These are phyloP conservation scores for Fusarium foetens DNA, from an alignment of 2,329 filamentous ascomycete genomes.

Conservation along the genomic window DNA sequence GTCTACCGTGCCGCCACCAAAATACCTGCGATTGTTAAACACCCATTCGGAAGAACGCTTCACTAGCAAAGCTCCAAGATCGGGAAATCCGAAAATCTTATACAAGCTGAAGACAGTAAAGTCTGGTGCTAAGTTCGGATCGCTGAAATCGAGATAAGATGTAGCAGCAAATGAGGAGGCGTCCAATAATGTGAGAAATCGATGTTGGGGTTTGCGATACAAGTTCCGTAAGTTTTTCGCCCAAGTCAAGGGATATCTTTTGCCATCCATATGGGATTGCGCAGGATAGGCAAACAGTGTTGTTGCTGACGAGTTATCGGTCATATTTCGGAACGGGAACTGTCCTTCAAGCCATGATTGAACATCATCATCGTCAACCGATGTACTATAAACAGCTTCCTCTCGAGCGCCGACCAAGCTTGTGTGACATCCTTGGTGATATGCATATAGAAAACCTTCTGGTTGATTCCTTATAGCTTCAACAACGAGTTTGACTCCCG, in stretches of 20 bases:
- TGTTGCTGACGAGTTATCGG: conserved; percentile 38
- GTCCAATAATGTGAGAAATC: conserved; percentile 78
- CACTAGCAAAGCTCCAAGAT: conserved; percentile 86
- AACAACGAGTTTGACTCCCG: conserved; percentile 85
- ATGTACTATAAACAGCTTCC: conserved; percentile 71
- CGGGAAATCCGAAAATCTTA: conserved; percentile 98
- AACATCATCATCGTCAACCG: conserved; percentile 73
- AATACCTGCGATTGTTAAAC: conserved; percentile 78
- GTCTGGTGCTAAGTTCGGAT: conserved; percentile 73
- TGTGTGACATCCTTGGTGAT: conserved; percentile 87
- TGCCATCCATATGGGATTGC: conserved; percentile 93
- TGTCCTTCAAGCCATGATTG: conserved; percentile 68
- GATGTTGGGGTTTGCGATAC: conserved; percentile 29
- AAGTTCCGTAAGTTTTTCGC: conserved; percentile 56
- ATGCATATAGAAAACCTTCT: conserved; percentile 81
- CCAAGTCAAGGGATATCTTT: conserved; percentile 79
- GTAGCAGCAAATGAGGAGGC: conserved; percentile 85
- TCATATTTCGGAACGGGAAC: conserved; percentile 43
- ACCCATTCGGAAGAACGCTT: conserved; percentile 73
- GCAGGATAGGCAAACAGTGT: conserved; percentile 82
- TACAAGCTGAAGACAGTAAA: conserved; percentile 91
- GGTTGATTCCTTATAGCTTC: conserved; percentile 78
- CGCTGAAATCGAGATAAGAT: conserved; percentile 75
- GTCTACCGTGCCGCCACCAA: conserved; percentile 94
- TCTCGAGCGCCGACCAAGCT: conserved; percentile 86